Conservation (phyloP, 805 yeast genomes). For the Yarrowia yakushimensis region DNA sequence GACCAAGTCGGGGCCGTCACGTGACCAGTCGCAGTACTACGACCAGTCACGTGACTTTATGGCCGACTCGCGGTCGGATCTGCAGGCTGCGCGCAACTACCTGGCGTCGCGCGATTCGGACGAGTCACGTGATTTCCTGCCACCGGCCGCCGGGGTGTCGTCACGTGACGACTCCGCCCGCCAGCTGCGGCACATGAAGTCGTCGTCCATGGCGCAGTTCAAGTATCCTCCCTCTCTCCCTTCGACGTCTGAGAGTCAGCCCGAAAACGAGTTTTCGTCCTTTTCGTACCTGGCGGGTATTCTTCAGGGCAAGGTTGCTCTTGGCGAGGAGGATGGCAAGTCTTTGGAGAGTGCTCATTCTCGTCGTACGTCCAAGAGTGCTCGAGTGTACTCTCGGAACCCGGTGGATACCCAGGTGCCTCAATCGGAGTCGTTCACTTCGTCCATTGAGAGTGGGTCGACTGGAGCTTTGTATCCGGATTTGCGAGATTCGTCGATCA, state of each 20-base stretch:
- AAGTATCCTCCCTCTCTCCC: conserved; percentile 21
- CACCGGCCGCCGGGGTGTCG: too few species aligned
- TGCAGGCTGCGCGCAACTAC: not conserved
- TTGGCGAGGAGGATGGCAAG: conserved; percentile 19
- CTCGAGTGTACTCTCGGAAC: not conserved
- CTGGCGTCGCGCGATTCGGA: not conserved
- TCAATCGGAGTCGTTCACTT: not conserved
- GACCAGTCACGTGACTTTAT: not conserved
- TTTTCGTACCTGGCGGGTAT: conserved; percentile 9
- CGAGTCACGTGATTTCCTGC: not conserved
- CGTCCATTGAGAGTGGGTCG: conserved; percentile 18
- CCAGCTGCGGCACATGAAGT: not conserved
- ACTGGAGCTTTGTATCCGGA: conserved; percentile 34
- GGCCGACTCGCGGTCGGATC: not conserved
- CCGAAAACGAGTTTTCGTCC: conserved; percentile 2
- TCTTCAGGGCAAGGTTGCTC: conserved; percentile 16
- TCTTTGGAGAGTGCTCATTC: not conserved
- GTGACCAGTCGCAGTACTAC: not conserved
- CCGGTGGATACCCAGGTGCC: not conserved
- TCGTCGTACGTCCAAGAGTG: not conserved
- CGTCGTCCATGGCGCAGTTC: conserved; percentile 23
- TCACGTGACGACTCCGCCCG: not conserved
- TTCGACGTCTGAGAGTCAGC: not conserved
- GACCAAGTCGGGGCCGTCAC: not conserved
- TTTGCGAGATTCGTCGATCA: conserved; percentile 37